Evolutionary conservation across 2,329 filamentous ascomycete genomes (phyloP), one percentile per base, ranked within the genome.

Genomic region (Bipolaris oryzae): DNA sequence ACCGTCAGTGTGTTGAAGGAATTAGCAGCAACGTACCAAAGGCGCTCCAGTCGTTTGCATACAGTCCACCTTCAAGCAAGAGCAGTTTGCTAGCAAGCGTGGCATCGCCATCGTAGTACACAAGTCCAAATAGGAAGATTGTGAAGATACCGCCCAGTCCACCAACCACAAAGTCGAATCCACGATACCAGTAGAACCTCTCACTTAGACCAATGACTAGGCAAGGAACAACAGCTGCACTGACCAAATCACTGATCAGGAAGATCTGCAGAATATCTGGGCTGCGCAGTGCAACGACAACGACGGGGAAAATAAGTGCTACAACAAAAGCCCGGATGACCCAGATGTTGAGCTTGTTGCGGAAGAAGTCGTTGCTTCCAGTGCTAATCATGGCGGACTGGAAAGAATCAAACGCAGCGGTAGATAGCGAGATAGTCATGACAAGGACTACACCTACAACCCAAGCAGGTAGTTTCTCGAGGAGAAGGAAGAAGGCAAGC

Each of bases 341-440:
- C 85, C 89, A 90, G 62, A 93, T 85, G 68, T 87, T 88, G 53
- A 95, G 85, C 57, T 84, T 85, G 81, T 95, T 95, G 67, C 90
- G 87, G 83, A 94, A 94, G 13, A 95, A 77, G 72, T 95, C 91
- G 78, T 94, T 94, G 63, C 89, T 92, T 13, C 88, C 89, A 0
- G 89, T 90, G n/a, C 89, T 91, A 7, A 94, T 88, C 88, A 95
- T 92, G 64, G 91, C 89, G 1, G 87, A 89, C 76, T 94, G 91
- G 35, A 94, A 81, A 60, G 85, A 89, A 79, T 95, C 91, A 62
- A 95, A 94, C 0, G 90, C 87, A 0, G 91, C 88, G 2, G 89
- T 91, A 68, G 86, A 90, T 50, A 95, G 84, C 9, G 86, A 85
- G 31, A 93, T 85, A 1, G 90, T 86, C 89, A 95, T 92, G 72